phyloP scores from a whole-genome alignment of 1,139 yeast species.

The Debaryomycetaceae sp. region DNA sequence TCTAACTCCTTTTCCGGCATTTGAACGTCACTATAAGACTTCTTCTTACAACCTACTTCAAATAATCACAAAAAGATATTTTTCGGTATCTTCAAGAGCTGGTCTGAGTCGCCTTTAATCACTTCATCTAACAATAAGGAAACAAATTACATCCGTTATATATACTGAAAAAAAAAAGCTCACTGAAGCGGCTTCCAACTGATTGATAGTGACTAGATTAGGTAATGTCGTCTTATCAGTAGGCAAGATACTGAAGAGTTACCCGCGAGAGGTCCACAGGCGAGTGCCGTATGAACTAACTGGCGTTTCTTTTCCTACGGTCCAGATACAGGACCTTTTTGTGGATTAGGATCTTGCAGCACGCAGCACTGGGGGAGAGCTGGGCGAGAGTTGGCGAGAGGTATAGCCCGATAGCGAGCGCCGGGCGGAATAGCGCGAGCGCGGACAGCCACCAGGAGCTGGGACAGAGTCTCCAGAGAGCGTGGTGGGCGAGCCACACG shows the following conservation, averaged over 20 bases:
- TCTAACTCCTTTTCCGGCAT: constrained; percentile 46
- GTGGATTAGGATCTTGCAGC: no score
- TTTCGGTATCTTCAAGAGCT: neutral
- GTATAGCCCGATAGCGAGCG: no score
- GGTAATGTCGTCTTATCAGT: neutral
- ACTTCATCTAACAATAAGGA: neutral
- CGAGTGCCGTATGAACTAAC: neutral
- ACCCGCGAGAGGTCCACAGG: neutral
- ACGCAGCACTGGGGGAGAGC: no score
- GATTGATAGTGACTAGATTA: neutral
- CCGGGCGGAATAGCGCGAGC: no score
- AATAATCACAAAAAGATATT: neutral
- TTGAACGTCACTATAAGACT: neutral
- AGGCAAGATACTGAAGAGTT: neutral
- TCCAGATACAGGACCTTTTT: no score
- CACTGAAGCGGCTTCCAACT: neutral
- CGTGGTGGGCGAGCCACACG: no score
- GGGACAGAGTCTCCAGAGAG: no score
- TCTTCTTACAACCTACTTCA: neutral
- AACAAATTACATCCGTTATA: neutral
- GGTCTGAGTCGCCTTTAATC: no score
- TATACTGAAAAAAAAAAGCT: neutral
- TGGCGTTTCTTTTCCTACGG: neutral
- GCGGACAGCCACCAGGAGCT: no score
- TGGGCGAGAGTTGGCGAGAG: no score